Percentiles rank a stretch among this genome's conserved stretches.
Conservation (phyloP, 352 stramenopile species). For the Plasmopara viticola region DNA sequence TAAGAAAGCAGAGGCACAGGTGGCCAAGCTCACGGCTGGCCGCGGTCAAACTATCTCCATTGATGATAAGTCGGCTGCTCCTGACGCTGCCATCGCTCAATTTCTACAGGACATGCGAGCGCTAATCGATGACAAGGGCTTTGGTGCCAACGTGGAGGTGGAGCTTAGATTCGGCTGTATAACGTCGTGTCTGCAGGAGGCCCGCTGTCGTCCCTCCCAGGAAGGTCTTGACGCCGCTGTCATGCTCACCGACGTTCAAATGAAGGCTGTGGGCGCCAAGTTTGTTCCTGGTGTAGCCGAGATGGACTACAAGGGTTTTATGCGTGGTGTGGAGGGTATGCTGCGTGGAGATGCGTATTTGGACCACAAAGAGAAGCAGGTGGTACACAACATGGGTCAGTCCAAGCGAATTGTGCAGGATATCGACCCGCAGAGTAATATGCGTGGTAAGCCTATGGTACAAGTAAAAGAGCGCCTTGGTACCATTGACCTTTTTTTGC, state of each 20-base stretch:
- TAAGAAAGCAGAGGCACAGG: constrained; percentile 65
- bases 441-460: constrained; percentile 38
- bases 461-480: constrained; percentile 80
- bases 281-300: constrained; percentile 72
- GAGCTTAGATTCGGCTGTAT: constrained; percentile 81
- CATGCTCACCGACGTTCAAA: constrained; percentile 62
- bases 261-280: constrained; percentile 72
- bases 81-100: constrained; percentile 70
- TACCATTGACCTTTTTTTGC: constrained; percentile 83
- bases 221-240: constrained; percentile 70
- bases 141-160: constrained; percentile 73
- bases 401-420: constrained; percentile 76
- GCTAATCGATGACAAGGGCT: constrained; percentile 70
- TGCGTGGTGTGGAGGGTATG: constrained; percentile 57
- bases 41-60: constrained; percentile 66
- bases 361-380: constrained; percentile 74
- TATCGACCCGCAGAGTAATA: constrained; percentile 52
- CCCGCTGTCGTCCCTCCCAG: constrained; percentile 63
- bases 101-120: constrained; percentile 78
- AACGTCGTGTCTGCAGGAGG: constrained; percentile 66
- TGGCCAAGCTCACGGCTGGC: constrained; percentile 63
- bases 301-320: constrained; percentile 61
- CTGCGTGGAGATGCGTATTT: constrained; percentile 62
- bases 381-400: constrained; percentile 71
- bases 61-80: constrained; percentile 55